A percentile compares a stretch with the other conserved stretches of the same genome.
Conservation (phyloP, 1,284 basidiomycete genomes). For the Trametes pubescens region DNA sequence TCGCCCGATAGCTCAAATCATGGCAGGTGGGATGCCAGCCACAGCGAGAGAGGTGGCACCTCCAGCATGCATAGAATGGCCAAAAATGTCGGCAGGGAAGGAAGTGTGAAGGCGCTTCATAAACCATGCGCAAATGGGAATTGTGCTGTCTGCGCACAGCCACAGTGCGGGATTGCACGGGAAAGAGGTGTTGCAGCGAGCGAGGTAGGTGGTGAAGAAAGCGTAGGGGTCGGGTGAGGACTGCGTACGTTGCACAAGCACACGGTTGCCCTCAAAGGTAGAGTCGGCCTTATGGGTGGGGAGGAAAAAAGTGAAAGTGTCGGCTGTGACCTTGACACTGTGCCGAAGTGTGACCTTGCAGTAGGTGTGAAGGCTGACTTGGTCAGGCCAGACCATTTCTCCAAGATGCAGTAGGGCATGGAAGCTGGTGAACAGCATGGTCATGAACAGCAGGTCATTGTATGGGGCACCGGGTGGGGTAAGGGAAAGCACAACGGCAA, state of each 20-base stretch:
- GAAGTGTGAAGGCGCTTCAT: constrained; percentile 20
- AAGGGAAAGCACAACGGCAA: constrained; percentile 34
- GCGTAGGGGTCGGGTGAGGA: constrained; percentile 1
- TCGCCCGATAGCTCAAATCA: constrained; percentile 46
- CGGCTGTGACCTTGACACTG: constrained; percentile 19
- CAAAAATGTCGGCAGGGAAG: constrained; percentile 34
- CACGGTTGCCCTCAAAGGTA: constrained; percentile 2
- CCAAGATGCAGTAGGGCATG: constrained; percentile 43
- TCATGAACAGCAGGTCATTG: constrained; percentile 44
- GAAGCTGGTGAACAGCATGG: constrained; percentile 41
- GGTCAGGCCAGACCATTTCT: constrained; percentile 40
- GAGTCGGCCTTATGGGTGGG: constrained; percentile 45
- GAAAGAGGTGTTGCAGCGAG: constrained; percentile 29
- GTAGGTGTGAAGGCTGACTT: constrained; percentile 20
- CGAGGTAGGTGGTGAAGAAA: constrained; percentile 25
- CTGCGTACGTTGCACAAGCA: background rate
- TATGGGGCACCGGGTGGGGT: constrained; percentile 22
- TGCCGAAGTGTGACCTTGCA: constrained; percentile 34
- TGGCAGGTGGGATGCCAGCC: constrained; percentile 40
- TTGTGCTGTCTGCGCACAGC: constrained; percentile 24
- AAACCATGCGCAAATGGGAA: constrained; percentile 43
- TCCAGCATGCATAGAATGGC: constrained; percentile 49
- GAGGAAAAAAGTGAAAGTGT: constrained; percentile 35
- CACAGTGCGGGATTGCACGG: too few species aligned
- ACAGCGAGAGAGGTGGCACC: constrained; percentile 47